Conservation (phyloP, 1,139 yeast species). For the Meyerozyma guilliermondii region DNA sequence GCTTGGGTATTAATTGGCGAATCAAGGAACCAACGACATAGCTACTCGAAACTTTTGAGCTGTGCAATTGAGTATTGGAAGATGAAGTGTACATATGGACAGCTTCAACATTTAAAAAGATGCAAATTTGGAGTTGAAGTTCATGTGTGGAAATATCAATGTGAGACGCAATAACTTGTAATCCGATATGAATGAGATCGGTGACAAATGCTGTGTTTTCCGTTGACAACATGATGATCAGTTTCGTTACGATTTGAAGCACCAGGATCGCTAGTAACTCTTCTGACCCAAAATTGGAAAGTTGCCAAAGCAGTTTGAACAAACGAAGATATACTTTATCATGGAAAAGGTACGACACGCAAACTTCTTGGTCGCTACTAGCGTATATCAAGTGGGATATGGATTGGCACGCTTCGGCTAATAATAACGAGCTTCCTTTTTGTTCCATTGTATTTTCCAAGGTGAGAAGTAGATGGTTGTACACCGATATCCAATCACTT, state of each 20-base stretch:
- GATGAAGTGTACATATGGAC: not conserved
- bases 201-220: not conserved
- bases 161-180: not conserved
- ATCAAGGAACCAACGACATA: not conserved
- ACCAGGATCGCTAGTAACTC: not conserved
- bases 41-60: not conserved
- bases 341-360: not conserved
- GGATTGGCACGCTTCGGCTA: not conserved
- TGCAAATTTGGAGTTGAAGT: conserved; percentile 1
- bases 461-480: not conserved
- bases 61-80: too few relatives aligned
- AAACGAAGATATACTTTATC: not conserved
- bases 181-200: not conserved
- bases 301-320: not conserved
- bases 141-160: not conserved
- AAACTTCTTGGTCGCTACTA: not conserved
- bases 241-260: not conserved
- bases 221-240: not conserved
- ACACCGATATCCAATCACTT: not conserved
- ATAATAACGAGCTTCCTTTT: not conserved
- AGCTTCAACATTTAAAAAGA: not conserved
- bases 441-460: not conserved
- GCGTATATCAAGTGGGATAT: not conserved
- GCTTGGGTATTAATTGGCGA: not conserved
- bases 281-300: not conserved